Conservation (phyloP, 2,329 filamentous ascomycete genomes). For the Bertia moriformis region DNA sequence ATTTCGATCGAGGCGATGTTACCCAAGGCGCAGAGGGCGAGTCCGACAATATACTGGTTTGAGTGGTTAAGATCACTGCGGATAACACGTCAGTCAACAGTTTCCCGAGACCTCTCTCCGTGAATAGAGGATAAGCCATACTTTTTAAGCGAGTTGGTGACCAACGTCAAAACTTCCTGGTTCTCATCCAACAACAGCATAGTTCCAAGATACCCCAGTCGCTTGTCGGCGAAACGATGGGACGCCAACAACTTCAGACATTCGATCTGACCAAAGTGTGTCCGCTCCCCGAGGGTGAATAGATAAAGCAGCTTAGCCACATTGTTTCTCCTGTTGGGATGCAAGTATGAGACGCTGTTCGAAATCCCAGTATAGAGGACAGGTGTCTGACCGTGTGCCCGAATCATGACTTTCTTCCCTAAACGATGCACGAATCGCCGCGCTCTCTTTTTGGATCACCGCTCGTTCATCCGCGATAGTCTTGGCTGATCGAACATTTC, state of each 20-base stretch:
- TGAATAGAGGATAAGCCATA: no score
- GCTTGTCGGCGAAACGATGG: slow-evolving; percentile 93
- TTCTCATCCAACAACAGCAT: slow-evolving; percentile 96
- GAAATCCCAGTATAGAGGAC: slow-evolving; percentile 6
- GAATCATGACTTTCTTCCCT: slow-evolving; percentile 74
- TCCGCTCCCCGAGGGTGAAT: slow-evolving; percentile 91
- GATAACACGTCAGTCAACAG: not conserved
- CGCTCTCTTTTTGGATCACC: slow-evolving; percentile 97
- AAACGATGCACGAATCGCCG: slow-evolving; percentile 91
- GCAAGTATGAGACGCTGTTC: not conserved
- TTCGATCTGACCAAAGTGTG: slow-evolving; percentile 98
- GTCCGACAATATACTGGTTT: slow-evolving; percentile 95
- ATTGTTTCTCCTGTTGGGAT: slow-evolving; percentile 69
- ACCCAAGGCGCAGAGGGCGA: slow-evolving; percentile 87
- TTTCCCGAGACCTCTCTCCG: no score
- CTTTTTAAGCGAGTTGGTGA: slow-evolving; percentile 98
- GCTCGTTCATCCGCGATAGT: slow-evolving; percentile 97
- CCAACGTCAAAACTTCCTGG: slow-evolving; percentile 89
- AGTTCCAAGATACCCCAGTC: slow-evolving; percentile 85
- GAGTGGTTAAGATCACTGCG: slow-evolving; percentile 82
- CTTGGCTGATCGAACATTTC: slow-evolving; percentile 94
- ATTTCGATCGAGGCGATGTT: slow-evolving; percentile 98
- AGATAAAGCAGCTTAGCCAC: slow-evolving; percentile 96
- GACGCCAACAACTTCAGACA: slow-evolving; percentile 94
- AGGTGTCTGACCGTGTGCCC: not conserved